Evolutionary conservation across 2,329 filamentous ascomycete genomes (phyloP).

Genomic region (Lachnellula arida): DNA sequence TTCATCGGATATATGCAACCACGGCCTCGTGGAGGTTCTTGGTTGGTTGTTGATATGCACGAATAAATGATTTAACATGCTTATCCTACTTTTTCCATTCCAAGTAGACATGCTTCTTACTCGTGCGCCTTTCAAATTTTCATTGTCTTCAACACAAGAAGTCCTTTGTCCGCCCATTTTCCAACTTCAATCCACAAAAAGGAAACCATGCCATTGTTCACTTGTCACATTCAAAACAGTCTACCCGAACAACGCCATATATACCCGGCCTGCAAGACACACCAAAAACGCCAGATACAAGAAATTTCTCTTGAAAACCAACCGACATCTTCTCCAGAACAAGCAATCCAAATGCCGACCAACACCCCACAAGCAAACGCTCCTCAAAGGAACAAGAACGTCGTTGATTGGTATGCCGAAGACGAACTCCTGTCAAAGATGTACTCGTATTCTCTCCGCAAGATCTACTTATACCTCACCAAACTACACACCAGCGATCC

Average conservation of each 20-base stretch:
- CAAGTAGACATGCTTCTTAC: too few relatives aligned
- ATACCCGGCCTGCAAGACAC: not conserved
- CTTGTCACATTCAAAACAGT: not conserved
- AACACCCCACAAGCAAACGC: not conserved
- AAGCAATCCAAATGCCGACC: not conserved
- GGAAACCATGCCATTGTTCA: not conserved
- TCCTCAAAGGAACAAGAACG: not conserved
- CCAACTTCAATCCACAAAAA: not conserved
- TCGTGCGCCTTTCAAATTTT: not conserved
- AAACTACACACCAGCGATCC: too few relatives aligned
- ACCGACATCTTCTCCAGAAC: too few relatives aligned
- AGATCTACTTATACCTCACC: too few relatives aligned
- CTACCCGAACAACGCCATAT: not conserved
- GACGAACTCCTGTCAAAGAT: not conserved
- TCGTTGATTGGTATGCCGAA: not conserved
- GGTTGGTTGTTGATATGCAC: not conserved
- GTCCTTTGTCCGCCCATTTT: not conserved
- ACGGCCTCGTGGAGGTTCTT: not conserved
- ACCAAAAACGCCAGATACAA: not conserved
- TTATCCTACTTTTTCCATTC: too few relatives aligned
- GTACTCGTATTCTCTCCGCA: too few relatives aligned
- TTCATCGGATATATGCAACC: not conserved
- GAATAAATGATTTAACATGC: too few relatives aligned
- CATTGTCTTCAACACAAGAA: not conserved
- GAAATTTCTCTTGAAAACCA: too few relatives aligned